Conservation (phyloP, 2,329 filamentous ascomycete species). For the Esteya vermicola region DNA sequence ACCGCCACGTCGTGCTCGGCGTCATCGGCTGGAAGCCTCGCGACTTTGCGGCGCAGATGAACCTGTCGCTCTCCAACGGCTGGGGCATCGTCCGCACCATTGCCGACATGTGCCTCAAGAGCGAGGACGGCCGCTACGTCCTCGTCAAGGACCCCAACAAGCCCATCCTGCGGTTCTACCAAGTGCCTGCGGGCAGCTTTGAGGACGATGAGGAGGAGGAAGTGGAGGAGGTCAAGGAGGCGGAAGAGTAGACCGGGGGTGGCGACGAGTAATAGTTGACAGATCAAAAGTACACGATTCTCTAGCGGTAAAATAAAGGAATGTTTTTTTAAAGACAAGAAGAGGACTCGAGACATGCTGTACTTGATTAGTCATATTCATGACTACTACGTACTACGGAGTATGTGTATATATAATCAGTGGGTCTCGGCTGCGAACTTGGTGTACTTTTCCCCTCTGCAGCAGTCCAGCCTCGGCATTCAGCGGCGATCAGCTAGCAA, state of each 20-base stretch:
- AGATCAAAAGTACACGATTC: no score
- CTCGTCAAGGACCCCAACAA: slow-evolving; percentile 91
- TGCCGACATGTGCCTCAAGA: slow-evolving; percentile 78
- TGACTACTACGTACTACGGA: no score
- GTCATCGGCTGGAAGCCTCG: slow-evolving; percentile 96
- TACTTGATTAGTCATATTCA: no score
- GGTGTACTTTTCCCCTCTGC: no score
- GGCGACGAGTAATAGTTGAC: neutral
- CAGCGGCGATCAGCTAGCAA: no score
- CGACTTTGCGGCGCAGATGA: slow-evolving; percentile 97
- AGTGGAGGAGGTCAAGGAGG: slow-evolving; percentile 29
- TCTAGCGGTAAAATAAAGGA: no score
- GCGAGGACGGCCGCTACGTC: slow-evolving; percentile 69
- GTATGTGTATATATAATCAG: no score
- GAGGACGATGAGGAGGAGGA: slow-evolving; percentile 76
- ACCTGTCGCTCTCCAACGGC: slow-evolving; percentile 87
- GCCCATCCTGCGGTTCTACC: slow-evolving; percentile 82
- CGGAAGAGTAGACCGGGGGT: slow-evolving; percentile 11
- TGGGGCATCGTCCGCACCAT: slow-evolving; percentile 99
- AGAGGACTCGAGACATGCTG: no score
- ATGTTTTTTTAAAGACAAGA: no score
- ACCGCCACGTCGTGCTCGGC: slow-evolving; percentile 88
- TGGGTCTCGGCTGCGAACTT: no score
- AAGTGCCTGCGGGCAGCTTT: slow-evolving; percentile 75
- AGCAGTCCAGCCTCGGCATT: no score